Base-by-base conservation (phyloP, 2,329 filamentous ascomycete species). In the Geosmithia flava region DNA sequence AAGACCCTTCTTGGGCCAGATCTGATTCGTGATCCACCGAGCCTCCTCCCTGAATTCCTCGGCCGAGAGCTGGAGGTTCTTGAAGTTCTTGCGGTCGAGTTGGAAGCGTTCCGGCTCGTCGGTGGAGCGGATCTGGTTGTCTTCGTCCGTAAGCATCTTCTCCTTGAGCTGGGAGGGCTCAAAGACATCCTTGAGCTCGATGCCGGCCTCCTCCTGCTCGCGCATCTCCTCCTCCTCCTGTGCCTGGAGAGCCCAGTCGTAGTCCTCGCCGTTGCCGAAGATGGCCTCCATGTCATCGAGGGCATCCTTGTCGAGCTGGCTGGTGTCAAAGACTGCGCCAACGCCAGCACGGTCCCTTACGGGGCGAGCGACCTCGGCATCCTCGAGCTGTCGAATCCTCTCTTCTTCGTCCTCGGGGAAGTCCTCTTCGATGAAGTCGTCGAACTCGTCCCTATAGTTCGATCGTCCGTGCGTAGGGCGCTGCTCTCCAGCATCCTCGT, bases 171-270 rank as follows among this genome's bases (percentile, higher is more conserved):
- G 89, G 2, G 90, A 95, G 1, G 93, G 93, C 66, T 98, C 93
- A 58, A 98, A 98, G 46, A 98, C 91, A 62, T 98, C 91, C 68
- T 97, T 96, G 53, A 98, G 78, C 65, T 96, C 88, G 42, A 97
- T 80, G 43, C 83, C 83, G 58, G 90, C 86, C 54, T 94, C 87
- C 52, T 87, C 85, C 51, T 82, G 78, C 54, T 85, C 75, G 49
- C 85, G 81, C 45, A 87, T 82, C 54, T 94, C 87, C 54, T 90
- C 85, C 46, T 89, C 83, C 44, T 93, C 86, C 64, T 97, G 90
- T 59, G 91, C 74, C 47, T 91, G 85, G 45, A 98, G 70, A 8
- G 91, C 93, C 82, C 94, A 98, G 56, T 90, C 83, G 61, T 97
- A 98, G 60, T 98, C 93, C 54, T 87, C 88, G 49, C 93, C 91